Percentiles rank a stretch among this genome's conserved stretches.
Conservation (phyloP, 305 asterid species). For the Solanum hybrid region DNA sequence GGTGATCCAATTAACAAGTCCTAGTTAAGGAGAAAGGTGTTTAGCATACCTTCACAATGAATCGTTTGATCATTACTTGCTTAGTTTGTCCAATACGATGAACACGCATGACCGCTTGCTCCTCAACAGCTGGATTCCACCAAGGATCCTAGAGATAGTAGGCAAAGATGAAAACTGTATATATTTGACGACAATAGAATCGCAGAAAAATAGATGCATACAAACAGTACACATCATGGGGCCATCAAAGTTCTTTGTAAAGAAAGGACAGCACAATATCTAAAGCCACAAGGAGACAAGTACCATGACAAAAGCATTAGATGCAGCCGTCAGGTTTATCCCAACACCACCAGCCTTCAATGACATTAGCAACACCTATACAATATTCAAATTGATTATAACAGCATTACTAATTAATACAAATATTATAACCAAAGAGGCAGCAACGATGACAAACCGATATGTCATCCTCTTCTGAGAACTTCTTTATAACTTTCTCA, state of each 20-base stretch:
- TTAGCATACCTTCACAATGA: conserved; percentile 66
- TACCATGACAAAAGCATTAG: conserved; percentile 94
- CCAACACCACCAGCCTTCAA: conserved; percentile 99
- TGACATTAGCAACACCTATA: conserved; percentile 87
- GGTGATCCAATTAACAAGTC: not conserved
- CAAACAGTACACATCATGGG: not conserved
- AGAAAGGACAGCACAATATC: not conserved
- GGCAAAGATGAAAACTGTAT: not conserved
- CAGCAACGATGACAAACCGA: conserved; percentile 32
- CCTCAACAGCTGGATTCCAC: conserved; percentile 99
- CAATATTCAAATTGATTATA: not conserved
- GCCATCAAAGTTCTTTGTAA: not conserved
- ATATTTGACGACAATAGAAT: not conserved
- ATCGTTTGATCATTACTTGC: conserved; percentile 63
- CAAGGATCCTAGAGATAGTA: conserved; percentile 71
- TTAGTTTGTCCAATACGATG: conserved; percentile 96
- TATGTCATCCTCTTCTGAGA: conserved; percentile 72
- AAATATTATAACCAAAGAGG: not conserved
- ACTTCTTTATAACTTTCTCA: conserved; percentile 77
- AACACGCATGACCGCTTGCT: conserved; percentile 97
- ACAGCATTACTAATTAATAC: not conserved
- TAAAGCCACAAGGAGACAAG: not conserved
- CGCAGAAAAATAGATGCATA: not conserved
- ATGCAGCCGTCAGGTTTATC: conserved; percentile 90
- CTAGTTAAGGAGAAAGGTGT: not conserved